Percentiles rank a stretch among this genome's conserved stretches.
These are phyloP conservation scores for Piper betle DNA, from an alignment of 164 flowering plant genomes.

Conservation along the genomic window DNA sequence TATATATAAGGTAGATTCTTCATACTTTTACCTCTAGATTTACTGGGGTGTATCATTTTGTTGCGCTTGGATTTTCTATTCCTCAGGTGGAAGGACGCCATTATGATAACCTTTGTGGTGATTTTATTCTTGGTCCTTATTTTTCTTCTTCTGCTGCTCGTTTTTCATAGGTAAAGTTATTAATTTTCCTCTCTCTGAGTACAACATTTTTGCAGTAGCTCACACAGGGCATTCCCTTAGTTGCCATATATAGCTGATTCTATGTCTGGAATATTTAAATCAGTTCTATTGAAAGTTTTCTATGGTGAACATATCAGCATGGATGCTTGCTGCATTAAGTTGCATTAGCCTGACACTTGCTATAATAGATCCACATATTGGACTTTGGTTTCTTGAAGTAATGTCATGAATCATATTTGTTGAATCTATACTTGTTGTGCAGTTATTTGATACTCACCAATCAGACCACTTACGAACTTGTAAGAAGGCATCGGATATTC, in stretches of 20 bases:
- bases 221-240: background rate
- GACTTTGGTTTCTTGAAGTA: background rate
- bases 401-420: background rate
- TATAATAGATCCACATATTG: too few relatives aligned
- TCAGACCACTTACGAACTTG: slow-evolving; percentile 90
- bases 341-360: too few relatives aligned
- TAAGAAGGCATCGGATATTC: slow-evolving; percentile 66
- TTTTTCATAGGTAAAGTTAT: slow-evolving; percentile 66
- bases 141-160: slow-evolving; percentile 60
- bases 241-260: background rate
- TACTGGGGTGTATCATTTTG: background rate
- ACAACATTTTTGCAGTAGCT: background rate
- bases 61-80: background rate
- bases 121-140: slow-evolving; percentile 38
- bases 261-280: background rate
- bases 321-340: background rate
- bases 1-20: background rate
- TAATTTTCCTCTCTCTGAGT: background rate
- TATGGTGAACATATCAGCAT: too few relatives aligned
- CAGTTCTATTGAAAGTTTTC: background rate
- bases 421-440: slow-evolving; percentile 9
- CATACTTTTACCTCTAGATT: background rate
- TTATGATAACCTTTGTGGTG: slow-evolving; percentile 50
- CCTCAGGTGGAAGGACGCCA: slow-evolving; percentile 74
- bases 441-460: slow-evolving; percentile 85